These are phyloP conservation scores for Magnaporthales sp. DNA, from an alignment of 2,329 filamentous ascomycete species.

Conservation along the genomic window DNA sequence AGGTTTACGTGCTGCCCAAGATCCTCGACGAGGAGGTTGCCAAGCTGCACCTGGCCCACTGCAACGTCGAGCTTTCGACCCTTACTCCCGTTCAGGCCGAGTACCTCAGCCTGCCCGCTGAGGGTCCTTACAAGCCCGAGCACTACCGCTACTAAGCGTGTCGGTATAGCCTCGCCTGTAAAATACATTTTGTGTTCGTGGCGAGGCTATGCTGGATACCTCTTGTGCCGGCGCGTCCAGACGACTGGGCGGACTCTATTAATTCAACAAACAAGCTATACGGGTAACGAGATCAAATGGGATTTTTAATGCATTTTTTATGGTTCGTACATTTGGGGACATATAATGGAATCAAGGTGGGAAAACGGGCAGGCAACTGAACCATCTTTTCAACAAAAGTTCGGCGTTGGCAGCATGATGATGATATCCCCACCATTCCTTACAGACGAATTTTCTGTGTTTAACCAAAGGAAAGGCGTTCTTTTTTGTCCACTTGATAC, in stretches of 20 bases:
- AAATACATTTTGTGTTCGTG: conserved; percentile 4
- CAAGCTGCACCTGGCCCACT: conserved; percentile 83
- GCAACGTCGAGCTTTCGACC: conserved; percentile 87
- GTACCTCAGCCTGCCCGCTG: conserved; percentile 77
- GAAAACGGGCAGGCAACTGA: conserved; percentile 5
- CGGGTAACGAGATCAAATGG: conserved; percentile 5
- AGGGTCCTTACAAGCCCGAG: conserved; percentile 95
- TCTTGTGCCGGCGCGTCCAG: not conserved
- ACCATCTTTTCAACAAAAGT: conserved; percentile 9
- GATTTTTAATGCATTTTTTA: conserved; percentile 2
- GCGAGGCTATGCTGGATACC: not conserved
- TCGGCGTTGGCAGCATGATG: conserved; percentile 6
- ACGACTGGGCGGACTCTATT: conserved; percentile 7
- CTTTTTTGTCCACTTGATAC: not conserved
- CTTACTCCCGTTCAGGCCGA: conserved; percentile 83
- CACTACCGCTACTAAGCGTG: conserved; percentile 68
- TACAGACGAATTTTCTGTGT: conserved; percentile 1
- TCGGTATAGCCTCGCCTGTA: not conserved
- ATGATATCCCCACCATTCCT: conserved; percentile 6
- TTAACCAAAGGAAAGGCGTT: conserved; percentile 7
- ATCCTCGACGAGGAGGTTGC: conserved; percentile 98
- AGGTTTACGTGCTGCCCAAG: conserved; percentile 97
- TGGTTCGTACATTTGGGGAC: conserved; percentile 5
- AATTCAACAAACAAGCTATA: not conserved
- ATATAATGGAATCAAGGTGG: conserved; percentile 12